Base-by-base conservation (phyloP, 768 basidiomycete genomes). In the Suillus clintonianus region DNA sequence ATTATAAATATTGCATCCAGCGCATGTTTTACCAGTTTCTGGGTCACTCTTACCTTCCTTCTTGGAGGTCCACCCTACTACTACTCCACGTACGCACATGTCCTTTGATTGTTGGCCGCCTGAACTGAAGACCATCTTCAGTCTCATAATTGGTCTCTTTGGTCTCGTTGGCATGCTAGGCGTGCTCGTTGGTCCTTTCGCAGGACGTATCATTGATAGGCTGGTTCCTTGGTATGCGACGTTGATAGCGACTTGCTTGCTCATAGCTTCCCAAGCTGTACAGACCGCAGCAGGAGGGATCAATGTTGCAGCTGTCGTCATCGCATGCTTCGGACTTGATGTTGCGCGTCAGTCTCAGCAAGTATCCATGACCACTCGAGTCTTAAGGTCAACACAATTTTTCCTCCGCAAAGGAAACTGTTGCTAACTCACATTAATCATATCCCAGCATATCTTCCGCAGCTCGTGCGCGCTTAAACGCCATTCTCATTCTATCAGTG, bases 41-140 rank as follows among this genome's bases (percentile, higher is more conserved):
- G 89, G 89, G 89, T 90, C 4, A 90, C 89, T 0, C 73, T 92
- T 64, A 94, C 93, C 0, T 96, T 95, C 79, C 78, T 95, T 24
- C 86, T 97, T 3, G 89, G 87, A 9, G 90, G 88, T 6, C 75
- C 86, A 4, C 90, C 90, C 0, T 95, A 94, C 70, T 71, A 87
- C 68, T 94, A 89, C 67, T 89, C 88, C 1, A 90, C 89, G 89
- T 85, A 67, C 36, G 83, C 64, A 24, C 48, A 43, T 6, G 2
- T 17, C 15, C 7, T 7, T 1, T 51, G 39, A 45, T 8, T 15
- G 11, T 15, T 27, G 9, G 11, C 53, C 27, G 54, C 50, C 57
- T 37, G 24, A 59, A 51, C 54, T 43, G 65, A 15, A 39, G 39
- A 62, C 36, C 27, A 5, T 41, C 34, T 9, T n/a, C 37, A 76